Conservation (phyloP, 2,329 filamentous ascomycete genomes). For the Fusarium annulatum region DNA sequence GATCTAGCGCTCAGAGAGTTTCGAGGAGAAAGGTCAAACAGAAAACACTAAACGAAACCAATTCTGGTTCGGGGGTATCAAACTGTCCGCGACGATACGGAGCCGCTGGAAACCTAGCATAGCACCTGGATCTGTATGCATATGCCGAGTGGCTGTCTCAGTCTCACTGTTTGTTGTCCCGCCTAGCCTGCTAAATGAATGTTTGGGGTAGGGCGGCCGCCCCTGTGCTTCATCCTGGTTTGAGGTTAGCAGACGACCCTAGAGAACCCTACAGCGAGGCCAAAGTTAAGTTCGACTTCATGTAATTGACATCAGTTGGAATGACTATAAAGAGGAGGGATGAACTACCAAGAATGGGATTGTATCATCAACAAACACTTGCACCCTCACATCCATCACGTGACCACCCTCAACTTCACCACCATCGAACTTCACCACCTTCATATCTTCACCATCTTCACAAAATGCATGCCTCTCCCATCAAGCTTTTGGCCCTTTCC, state of each 20-base stretch:
- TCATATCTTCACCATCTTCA: not conserved
- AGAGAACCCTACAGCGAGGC: not conserved
- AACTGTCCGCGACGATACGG: constrained; percentile 24
- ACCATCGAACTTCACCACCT: not conserved
- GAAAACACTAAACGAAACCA: constrained; percentile 6
- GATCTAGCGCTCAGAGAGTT: constrained; percentile 17
- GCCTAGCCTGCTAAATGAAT: not conserved
- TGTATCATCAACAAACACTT: not conserved
- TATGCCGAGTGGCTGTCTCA: constrained; percentile 19
- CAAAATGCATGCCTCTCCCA: constrained; percentile 27
- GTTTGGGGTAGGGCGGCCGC: constrained; percentile 22
- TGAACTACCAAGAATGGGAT: not conserved
- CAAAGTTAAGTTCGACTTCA: constrained; percentile 6
- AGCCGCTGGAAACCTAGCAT: not conserved
- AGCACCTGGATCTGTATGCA: not conserved
- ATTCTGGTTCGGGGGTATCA: constrained; percentile 20
- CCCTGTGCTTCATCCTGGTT: constrained; percentile 33
- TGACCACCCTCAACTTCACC: not conserved
- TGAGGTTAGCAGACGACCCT: constrained; percentile 22
- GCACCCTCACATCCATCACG: not conserved
- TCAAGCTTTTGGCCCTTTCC: constrained; percentile 25
- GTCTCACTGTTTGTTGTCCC: not conserved
- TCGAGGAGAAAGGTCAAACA: constrained; percentile 9
- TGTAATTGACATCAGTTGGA: not conserved
- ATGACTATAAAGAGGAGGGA: constrained; percentile 21